Evolutionary conservation across 306 rosid genomes (phyloP), one percentile per base, ranked within the genome.

Genomic region (Castanospermum australe): DNA sequence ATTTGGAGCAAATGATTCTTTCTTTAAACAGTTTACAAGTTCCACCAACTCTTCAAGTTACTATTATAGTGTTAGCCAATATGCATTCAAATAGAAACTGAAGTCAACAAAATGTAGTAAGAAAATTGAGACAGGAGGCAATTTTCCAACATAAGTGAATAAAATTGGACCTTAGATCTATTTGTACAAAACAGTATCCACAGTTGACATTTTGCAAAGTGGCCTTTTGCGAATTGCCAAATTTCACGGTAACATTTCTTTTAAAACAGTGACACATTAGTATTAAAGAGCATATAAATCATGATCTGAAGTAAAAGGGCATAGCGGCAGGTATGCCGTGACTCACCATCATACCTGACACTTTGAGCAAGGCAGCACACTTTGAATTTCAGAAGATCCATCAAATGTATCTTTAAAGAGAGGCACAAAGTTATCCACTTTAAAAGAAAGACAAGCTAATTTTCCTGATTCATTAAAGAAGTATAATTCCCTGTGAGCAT

Each of bases 311-410:
- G 55, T 1, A 17, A 17, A 18, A 13, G 7, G 51, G 47, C 5
- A 62, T 13, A 38, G 62, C 28, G 69, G 42, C 75, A 62, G 62
- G 44, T 35, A 55, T 30, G 33, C 75, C 73, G 78, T 35, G 82
- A 88, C 95, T 90, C 92, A 87, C 95, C 92, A 85, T 88, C 95
- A 68, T 90, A 90, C 95, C 95, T 90, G 92, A 81, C 88, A 77
- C 59, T 89, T 90, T 80, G 87, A 39, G 73, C 76, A 73, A n/a
- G 85, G 83, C 68, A 77, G 79, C 81, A 80, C 1, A 67, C 33
- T 76, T 44, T 67, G 32, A 42, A 44, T 67, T 76, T 83, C 79
- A 54, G 54, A 42, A 60, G 87, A 66, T 14, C 45, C 77, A 65
- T 64, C 22, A 44, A 62, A 17, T 10, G 42, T 30, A 14, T 79